Conservation (phyloP, 306 rosid genomes). For the Pterocarpus santalinus region DNA sequence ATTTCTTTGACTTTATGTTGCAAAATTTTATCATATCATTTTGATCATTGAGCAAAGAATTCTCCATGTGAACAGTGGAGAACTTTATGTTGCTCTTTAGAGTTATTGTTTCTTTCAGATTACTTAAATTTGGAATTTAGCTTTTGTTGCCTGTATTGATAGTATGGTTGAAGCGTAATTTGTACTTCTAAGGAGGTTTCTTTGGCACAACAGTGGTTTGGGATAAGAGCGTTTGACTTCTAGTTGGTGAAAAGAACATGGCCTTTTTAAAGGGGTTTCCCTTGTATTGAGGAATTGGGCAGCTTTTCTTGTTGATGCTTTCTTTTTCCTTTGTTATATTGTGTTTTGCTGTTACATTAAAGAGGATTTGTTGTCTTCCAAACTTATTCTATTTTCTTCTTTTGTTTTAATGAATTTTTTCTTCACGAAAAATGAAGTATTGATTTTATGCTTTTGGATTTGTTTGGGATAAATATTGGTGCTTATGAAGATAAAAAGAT, state of each 20-base stretch:
- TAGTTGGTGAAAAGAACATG: conserved; percentile 3
- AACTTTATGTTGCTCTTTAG: too few species aligned
- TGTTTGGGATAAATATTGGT: conserved; percentile 42
- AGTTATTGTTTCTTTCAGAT: too few species aligned
- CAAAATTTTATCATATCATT: conserved; percentile 24
- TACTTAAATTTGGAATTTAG: background rate
- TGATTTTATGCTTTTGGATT: conserved; percentile 34
- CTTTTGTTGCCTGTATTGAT: conserved; percentile 28
- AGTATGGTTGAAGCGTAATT: background rate
- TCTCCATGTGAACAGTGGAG: conserved; percentile 9
- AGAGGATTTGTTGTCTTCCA: conserved; percentile 35
- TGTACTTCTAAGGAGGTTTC: conserved; percentile 8
- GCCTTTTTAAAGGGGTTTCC: conserved; percentile 24
- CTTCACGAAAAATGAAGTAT: background rate
- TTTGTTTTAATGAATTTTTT: conserved; percentile 6
- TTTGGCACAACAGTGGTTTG: conserved; percentile 28
- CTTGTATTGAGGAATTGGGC: background rate
- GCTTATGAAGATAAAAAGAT: conserved; percentile 79
- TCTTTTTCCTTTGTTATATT: conserved; percentile 3
- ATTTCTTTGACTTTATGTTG: conserved; percentile 10
- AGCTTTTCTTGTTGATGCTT: conserved; percentile 23
- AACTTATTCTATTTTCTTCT: conserved; percentile 30
- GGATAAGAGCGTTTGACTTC: conserved; percentile 15
- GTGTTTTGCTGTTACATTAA: conserved; percentile 2
- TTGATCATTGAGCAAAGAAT: conserved; percentile 17